These are phyloP conservation scores for Nitzschia sp. DNA, from an alignment of 108 stramenopile genomes.

Conservation along the genomic window DNA sequence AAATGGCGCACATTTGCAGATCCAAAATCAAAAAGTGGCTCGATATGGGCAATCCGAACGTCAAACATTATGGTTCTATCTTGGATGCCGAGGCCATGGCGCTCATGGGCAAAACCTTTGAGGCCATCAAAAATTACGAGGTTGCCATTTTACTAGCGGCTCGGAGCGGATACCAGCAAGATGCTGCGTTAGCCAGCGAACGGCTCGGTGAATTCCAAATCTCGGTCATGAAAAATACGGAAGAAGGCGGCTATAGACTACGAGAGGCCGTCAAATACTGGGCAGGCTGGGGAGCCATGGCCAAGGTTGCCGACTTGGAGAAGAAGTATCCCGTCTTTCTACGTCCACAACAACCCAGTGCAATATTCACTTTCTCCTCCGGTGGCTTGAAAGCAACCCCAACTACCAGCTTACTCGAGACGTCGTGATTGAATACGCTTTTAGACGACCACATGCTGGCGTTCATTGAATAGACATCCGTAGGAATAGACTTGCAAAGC, in stretches of 20 bases:
- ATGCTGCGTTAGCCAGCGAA: slow-evolving; percentile 19
- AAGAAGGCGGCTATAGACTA: slow-evolving; percentile 8
- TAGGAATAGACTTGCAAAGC: no score
- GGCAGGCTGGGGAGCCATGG: slow-evolving; percentile 17
- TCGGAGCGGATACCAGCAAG: background rate
- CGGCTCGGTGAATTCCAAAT: background rate
- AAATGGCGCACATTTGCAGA: background rate
- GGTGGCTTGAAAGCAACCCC: no score
- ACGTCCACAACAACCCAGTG: background rate
- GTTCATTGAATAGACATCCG: no score
- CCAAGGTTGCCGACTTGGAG: slow-evolving; percentile 9
- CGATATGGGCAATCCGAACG: slow-evolving; percentile 24
- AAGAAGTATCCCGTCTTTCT: background rate
- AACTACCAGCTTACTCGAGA: no score
- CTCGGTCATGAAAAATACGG: background rate
- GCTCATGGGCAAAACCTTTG: background rate
- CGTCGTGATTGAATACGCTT: no score
- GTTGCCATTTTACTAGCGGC: slow-evolving; percentile 1
- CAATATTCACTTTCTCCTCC: background rate
- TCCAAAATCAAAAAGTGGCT: slow-evolving; percentile 15
- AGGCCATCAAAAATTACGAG: slow-evolving; percentile 7
- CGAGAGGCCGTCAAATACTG: slow-evolving; percentile 2
- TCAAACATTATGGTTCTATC: slow-evolving; percentile 2
- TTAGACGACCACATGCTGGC: no score
- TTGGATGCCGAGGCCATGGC: slow-evolving; percentile 8